These are phyloP conservation scores for Isoetes engelmannii DNA, from an alignment of 83 land plant species.

Conservation along the genomic window DNA sequence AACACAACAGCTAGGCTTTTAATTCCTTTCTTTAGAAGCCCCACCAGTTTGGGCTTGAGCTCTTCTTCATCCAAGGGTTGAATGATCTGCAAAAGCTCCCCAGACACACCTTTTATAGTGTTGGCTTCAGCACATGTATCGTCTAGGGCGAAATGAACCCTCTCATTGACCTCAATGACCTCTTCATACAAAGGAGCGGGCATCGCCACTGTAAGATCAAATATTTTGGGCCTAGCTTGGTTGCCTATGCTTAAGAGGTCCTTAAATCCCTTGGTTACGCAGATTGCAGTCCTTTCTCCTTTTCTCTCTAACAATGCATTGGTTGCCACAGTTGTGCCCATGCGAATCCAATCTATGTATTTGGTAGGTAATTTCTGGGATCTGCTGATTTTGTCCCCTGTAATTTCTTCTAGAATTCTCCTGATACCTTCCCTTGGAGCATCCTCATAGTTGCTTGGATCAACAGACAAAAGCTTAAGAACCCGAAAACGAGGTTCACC, in stretches of 20 bases:
- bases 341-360: constrained; percentile 92
- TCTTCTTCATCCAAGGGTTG: constrained; percentile 58
- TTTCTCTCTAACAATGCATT: constrained; percentile 92
- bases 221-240: constrained; percentile 87
- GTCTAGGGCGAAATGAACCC: constrained; percentile 61
- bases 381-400: constrained; percentile 65
- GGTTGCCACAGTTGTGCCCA: constrained; percentile 99
- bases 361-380: constrained; percentile 75
- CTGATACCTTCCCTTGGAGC: constrained; percentile 94
- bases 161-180: constrained; percentile 86
- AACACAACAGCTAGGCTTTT: constrained; percentile 79
- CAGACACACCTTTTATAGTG: constrained; percentile 64
- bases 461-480: constrained; percentile 87
- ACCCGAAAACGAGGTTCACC: constrained; percentile 52
- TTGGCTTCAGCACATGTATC: constrained; percentile 19
- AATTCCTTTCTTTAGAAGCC: constrained; percentile 64
- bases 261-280: constrained; percentile 81
- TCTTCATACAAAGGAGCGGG: constrained; percentile 92
- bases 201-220: constrained; percentile 78
- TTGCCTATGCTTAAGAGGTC: constrained; percentile 89
- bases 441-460: constrained; percentile 92
- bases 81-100: constrained; percentile 69
- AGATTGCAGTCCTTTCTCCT: constrained; percentile 84
- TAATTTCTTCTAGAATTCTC: constrained; percentile 70
- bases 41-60: constrained; percentile 42